A percentile compares a stretch with the other conserved stretches of the same genome.
Evolutionary conservation across 2,329 filamentous ascomycete species (phyloP).

Genomic region (Ambrosiella beaveri): DNA sequence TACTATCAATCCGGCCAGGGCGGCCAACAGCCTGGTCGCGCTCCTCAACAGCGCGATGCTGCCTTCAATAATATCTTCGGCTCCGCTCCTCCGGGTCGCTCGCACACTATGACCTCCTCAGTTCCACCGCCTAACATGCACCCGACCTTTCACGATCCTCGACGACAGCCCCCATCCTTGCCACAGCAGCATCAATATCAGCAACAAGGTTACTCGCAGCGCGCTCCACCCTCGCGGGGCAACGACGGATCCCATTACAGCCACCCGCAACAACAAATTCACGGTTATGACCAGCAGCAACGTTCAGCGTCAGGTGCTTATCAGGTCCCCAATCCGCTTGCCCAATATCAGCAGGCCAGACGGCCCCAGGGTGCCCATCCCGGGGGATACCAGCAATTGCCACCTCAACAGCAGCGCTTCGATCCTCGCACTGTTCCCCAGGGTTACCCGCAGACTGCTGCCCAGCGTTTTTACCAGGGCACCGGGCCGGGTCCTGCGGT

Average conservation of each 20-base stretch:
- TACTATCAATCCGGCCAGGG: conserved; percentile 36
- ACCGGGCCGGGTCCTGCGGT: conserved; percentile 49
- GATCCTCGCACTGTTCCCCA: conserved; percentile 37
- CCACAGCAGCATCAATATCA: conserved; percentile 21
- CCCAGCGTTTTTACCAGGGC: conserved; percentile 44
- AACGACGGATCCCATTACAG: neutral
- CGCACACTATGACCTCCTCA: conserved; percentile 86
- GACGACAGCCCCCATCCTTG: conserved; percentile 20
- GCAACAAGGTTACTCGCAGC: conserved; percentile 22
- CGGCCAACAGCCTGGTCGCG: conserved; percentile 30
- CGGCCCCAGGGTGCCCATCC: conserved; percentile 21
- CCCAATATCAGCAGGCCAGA: conserved; percentile 28
- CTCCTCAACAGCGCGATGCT: conserved; percentile 60
- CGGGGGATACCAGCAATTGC: conserved; percentile 22
- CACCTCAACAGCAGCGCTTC: conserved; percentile 21
- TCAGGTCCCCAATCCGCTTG: conserved; percentile 26
- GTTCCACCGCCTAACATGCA: conserved; percentile 36
- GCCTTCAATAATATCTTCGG: conserved; percentile 96
- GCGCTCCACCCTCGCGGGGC: conserved; percentile 11
- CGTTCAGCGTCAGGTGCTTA: conserved; percentile 34
- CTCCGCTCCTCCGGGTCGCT: conserved; percentile 66
- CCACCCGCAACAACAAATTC: conserved; percentile 10
- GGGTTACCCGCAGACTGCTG: conserved; percentile 27
- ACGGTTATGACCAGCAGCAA: conserved; percentile 23
- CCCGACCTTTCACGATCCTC: conserved; percentile 28